Percentiles rank a stretch among this genome's conserved stretches.
Evolutionary conservation across 2,329 filamentous ascomycete genomes (phyloP).

Genomic region (Apiospora aurea): DNA sequence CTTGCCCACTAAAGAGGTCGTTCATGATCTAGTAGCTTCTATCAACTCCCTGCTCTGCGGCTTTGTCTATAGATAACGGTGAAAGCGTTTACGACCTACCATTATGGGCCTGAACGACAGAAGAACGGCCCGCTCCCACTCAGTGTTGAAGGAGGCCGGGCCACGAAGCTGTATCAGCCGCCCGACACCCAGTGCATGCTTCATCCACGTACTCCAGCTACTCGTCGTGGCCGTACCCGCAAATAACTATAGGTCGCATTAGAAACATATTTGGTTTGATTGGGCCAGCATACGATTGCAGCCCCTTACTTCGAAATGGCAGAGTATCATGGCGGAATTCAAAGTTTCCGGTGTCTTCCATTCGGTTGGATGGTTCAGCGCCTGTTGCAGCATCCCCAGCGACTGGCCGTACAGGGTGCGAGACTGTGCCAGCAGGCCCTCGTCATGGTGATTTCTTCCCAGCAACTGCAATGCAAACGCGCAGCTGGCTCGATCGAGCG

Average conservation of each 20-base stretch:
- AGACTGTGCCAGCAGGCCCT: slow-evolving; percentile 23
- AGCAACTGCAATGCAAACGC: slow-evolving; percentile 24
- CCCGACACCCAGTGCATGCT: slow-evolving; percentile 21
- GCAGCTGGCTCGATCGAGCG: slow-evolving; percentile 23
- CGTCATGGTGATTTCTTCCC: slow-evolving; percentile 23
- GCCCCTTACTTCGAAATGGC: slow-evolving; percentile 20
- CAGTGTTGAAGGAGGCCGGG: slow-evolving; percentile 12
- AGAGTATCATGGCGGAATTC: slow-evolving; percentile 3
- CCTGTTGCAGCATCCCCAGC: slow-evolving; percentile 18
- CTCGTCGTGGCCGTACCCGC: slow-evolving; percentile 22
- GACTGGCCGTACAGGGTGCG: slow-evolving; percentile 23
- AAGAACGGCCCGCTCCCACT: slow-evolving; percentile 25
- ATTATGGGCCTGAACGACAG: slow-evolving; percentile 25
- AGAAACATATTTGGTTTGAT: neutral
- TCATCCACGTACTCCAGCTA: slow-evolving; percentile 26
- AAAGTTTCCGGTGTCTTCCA: slow-evolving; percentile 27
- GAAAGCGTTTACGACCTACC: slow-evolving; percentile 19
- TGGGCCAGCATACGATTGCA: neutral
- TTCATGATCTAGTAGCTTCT: slow-evolving; percentile 25
- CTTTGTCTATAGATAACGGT: no score
- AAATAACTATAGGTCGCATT: slow-evolving; percentile 22
- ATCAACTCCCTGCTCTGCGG: neutral
- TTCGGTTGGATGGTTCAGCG: slow-evolving; percentile 25
- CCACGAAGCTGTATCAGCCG: slow-evolving; percentile 24
- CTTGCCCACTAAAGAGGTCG: slow-evolving; percentile 28